Base-by-base conservation (phyloP, 805 yeast genomes). In the Millerozyma miso region DNA sequence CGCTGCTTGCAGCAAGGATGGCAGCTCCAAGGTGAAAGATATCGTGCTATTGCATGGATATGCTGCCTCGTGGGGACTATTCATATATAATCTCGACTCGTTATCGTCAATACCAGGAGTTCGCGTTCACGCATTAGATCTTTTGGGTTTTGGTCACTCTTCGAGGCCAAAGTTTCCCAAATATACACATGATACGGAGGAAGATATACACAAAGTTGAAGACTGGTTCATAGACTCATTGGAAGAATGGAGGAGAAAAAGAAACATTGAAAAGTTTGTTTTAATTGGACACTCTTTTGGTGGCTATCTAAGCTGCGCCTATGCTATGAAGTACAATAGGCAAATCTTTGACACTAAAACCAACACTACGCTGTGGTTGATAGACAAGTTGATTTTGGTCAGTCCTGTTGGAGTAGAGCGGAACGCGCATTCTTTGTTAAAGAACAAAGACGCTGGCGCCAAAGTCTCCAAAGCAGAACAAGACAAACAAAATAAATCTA, bases 51-150 rank as follows among this genome's bases (percentile, higher is more conserved):
- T 93, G 3, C 99, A 91, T 62, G 99, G 99, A 0, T 89, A 88
- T 57, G 97, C 96, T 1, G 96, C 98, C 0, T 87, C 95, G 1
- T 76, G 89, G 12, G 91, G 95, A 19, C 81, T 88, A 42, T 91
- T 80, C 53, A 77, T 83, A 54, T 78, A 83, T 47, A 91, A 87
- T 56, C 78, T 87, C 49, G 77, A 75, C 37, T 52, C 43, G 20
- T 59, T 76, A 23, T 63, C 71, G 5, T 52, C 66, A 4, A 64
- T 83, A 7, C 78, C 79, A 1, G 82, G 85, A 3, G 68, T 73
- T 12, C 69, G 75, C 35, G 54, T 86, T 29, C 88, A 82, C 58
- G 81, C 88, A 0, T 67, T 86, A 17, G 95, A 86, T 55, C 59
- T 83, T 52, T 77, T 83, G 0, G 89, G 89, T 3, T 81, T 81